Evolutionary conservation across 352 stramenopile species (phyloP).

Genomic region (Phytophthora ramorum): DNA sequence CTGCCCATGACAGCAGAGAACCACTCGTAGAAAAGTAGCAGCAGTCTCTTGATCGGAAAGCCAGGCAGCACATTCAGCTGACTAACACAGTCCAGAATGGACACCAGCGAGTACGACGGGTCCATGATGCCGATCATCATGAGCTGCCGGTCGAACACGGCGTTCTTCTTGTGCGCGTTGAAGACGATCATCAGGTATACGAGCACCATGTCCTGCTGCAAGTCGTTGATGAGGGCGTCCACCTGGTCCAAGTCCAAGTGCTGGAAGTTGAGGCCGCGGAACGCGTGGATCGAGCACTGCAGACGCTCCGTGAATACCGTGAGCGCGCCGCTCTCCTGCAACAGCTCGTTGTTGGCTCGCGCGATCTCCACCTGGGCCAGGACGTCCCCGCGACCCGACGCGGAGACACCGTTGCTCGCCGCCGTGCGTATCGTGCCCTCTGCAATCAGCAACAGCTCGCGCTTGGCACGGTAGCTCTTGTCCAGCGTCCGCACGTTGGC

Average conservation of each 20-base stretch:
- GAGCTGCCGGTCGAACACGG: conserved; percentile 74
- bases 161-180: conserved; percentile 68
- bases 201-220: conserved; percentile 83
- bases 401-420: conserved; percentile 13
- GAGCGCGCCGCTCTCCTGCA: conserved; percentile 77
- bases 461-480: conserved; percentile 75
- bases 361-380: conserved; percentile 64
- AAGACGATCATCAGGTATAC: conserved; percentile 83
- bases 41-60: conserved; percentile 81
- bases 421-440: conserved; percentile 50
- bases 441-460: conserved; percentile 68
- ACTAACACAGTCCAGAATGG: conserved; percentile 77
- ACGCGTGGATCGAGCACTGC: conserved; percentile 66
- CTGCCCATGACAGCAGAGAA: conserved; percentile 62
- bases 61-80: conserved; percentile 75
- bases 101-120: conserved; percentile 66
- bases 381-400: conserved; percentile 21
- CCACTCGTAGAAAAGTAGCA: conserved; percentile 81
- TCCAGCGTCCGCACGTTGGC: conserved; percentile 67
- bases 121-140: conserved; percentile 65
- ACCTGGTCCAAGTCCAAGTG: conserved; percentile 73
- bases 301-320: conserved; percentile 71
- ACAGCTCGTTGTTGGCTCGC: conserved; percentile 69
- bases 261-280: conserved; percentile 78
- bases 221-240: conserved; percentile 63